Evolutionary conservation across 2,329 filamentous ascomycete species (phyloP), one percentile per base, ranked within the genome.

Genomic region (Neopestalotiopsis sp.): DNA sequence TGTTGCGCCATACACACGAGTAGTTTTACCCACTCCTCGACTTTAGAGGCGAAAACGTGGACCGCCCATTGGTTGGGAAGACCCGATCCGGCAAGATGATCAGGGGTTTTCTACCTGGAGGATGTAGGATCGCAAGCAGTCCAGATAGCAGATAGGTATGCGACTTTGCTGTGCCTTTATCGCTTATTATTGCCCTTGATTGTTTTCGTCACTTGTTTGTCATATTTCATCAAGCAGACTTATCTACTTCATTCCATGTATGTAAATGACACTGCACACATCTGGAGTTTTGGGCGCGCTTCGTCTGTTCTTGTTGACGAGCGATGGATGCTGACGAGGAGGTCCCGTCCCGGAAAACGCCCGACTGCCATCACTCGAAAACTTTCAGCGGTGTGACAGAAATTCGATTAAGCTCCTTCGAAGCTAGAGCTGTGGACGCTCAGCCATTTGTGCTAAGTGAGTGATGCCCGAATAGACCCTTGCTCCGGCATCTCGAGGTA

Each of bases 51-150:
- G 20, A 17, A 17, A 59, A 59, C 57, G 57, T 59, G 57, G 28
- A 62, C 59, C 10, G 59, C 59, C 20, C 4, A 62, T 62, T 62
- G 59, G 59, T 42, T 34, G n/a, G 32, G 32, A 62, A 20, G 34
- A 24, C 34, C 28, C 32, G 28, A 34, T 34, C 59, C n/a, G 32
- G 6, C 30, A 62, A 38, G 28, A 62, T 38, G 32, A 20, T 62
- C 59, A 34, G 28, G 30, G 32, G 59, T 40, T 56, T 14, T 28
- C 57, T 59, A 10, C 24, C 14, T 12, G 24, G 14, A 59, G 13
- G 20, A 52, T 4, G 45, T 17, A 52, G 17, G n/a, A n/a, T 52
- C 14, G 45, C 20, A 52, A 52, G 7, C 7, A 52, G 4, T 14
- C n/a, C 45, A 7, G 24, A 28, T 28, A 28, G 24, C 24, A 28